Percentiles rank a stretch among this genome's conserved stretches.
Conservation (phyloP, 768 basidiomycete genomes). For the Leccinum disarticulatum region DNA sequence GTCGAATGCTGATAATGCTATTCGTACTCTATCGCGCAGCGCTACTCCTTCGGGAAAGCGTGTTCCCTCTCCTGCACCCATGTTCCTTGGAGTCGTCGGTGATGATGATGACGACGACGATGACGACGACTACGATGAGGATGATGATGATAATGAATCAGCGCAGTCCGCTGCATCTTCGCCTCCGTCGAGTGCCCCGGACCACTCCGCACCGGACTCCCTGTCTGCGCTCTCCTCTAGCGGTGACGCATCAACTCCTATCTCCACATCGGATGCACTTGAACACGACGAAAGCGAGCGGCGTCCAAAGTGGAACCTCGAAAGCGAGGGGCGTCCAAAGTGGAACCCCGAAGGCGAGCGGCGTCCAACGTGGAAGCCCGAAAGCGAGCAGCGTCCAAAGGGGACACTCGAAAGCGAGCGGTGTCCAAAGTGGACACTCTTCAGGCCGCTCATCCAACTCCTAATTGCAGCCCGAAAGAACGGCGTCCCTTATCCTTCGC, state of each 20-base stretch:
- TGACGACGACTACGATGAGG: neutral
- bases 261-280: neutral
- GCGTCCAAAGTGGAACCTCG: too few species aligned
- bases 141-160: neutral
- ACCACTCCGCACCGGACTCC: neutral
- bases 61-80: neutral
- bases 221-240: conserved; percentile 3
- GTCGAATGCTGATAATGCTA: neutral
- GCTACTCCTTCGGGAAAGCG: conserved; percentile 5
- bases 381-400: conserved; percentile 1
- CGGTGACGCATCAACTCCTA: conserved; percentile 7
- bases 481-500: conserved; percentile 36
- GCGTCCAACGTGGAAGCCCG: too few species aligned
- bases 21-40: conserved; percentile 4
- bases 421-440: conserved; percentile 25
- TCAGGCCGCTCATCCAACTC: conserved; percentile 29
- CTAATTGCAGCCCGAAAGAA: conserved; percentile 25
- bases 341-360: conserved; percentile 10
- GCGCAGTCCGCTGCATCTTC: conserved; percentile 3
- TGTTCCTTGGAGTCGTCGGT: conserved; percentile 1
- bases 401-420: conserved; percentile 10
- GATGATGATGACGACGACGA: neutral
- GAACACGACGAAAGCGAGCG: conserved; percentile 8
- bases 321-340: conserved; percentile 1
- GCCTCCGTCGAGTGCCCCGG: conserved; percentile 6